Base-by-base conservation (phyloP, 441 rosid species). In the Corymbia calophylla region DNA sequence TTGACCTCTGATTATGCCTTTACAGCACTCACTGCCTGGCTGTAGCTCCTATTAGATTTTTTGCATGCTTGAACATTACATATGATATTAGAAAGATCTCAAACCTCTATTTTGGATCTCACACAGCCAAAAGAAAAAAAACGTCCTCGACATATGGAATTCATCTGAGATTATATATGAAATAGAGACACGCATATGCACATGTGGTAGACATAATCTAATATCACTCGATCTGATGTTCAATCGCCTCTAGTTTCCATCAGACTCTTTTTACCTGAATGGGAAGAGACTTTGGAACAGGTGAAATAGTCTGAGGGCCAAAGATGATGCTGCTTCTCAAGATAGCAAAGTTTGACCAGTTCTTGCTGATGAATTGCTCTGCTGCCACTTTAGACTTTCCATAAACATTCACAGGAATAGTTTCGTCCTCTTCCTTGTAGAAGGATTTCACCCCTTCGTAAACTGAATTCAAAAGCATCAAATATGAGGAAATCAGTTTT, bases 341-440 rank as follows among this genome's bases (percentile, higher is more conserved):
- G 88, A 97, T 96, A 25, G 94, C 97, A 92, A 91, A 96, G 91
- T 94, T 94, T 44, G 94, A 87, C 93, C 93, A 95, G 51, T 93
- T 95, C 68, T 94, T 95, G 87, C 91, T 89, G 53, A 97, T 94
- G 86, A 94, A 94, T 87, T 88, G 91, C 95, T 97, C 99, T 2
- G 99, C 97, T 49, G 94, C 96, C 89, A 95, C 94, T 94, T 97
- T 97, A 27, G 99, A 97, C 92, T 94, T 95, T 68, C 99, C 99
- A 87, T 97, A 97, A 73, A 94, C 94, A 90, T 97, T 97, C 87
- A 97, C 97, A 8, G 99, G 96, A 91, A 81, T 60, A 91, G 94
- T 93, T 89, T 95, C 95, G 51, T 97, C 98, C 88, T 95, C 98
- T 94, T 97, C 99, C 94, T 95, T 95, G 94, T 97, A 97, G 89